Conservation (phyloP, 495 filamentous ascomycete species). For the Penicillium arizonense region DNA sequence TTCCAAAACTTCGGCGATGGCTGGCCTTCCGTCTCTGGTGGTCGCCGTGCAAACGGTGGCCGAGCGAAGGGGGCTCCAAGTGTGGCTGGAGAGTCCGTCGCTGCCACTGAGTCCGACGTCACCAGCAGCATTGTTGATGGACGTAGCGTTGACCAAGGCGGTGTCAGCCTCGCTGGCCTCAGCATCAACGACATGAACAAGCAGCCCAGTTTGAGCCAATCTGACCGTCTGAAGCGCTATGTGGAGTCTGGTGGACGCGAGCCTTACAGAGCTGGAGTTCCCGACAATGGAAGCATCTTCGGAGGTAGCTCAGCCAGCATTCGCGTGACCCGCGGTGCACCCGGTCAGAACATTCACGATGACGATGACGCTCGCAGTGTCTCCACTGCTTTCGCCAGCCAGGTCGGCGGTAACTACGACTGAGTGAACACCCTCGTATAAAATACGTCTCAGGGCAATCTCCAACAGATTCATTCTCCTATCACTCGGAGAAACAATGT, state of each 20-base stretch:
- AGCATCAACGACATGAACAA: conserved; percentile 73
- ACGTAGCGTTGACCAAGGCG: conserved; percentile 72
- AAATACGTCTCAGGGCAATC: conserved; percentile 14
- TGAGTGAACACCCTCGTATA: conserved; percentile 49
- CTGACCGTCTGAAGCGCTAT: conserved; percentile 79
- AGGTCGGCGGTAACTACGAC: conserved; percentile 87
- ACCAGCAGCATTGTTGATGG: conserved; percentile 69
- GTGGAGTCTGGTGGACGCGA: conserved; percentile 74
- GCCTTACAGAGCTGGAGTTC: conserved; percentile 41
- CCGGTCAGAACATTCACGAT: conserved; percentile 46
- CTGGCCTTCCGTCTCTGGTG: conserved; percentile 77
- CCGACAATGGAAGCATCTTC: conserved; percentile 67
- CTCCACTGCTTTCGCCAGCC: conserved; percentile 93
- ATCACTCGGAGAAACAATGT: conserved; percentile 17
- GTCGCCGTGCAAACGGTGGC: conserved; percentile 58
- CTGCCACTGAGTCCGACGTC: conserved; percentile 83
- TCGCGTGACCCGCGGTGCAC: conserved; percentile 48
- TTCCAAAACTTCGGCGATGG: conserved; percentile 89
- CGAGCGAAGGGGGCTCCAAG: conserved; percentile 67
- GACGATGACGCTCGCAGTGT: conserved; percentile 96
- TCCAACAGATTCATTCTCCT: conserved; percentile 20
- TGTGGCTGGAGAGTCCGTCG: conserved; percentile 85
- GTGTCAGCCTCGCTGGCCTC: conserved; percentile 81
- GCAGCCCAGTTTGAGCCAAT: conserved; percentile 80
- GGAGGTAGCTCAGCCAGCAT: conserved; percentile 68